Base-by-base conservation (phyloP, 1,284 basidiomycete genomes). In the Polyporus tsugae region DNA sequence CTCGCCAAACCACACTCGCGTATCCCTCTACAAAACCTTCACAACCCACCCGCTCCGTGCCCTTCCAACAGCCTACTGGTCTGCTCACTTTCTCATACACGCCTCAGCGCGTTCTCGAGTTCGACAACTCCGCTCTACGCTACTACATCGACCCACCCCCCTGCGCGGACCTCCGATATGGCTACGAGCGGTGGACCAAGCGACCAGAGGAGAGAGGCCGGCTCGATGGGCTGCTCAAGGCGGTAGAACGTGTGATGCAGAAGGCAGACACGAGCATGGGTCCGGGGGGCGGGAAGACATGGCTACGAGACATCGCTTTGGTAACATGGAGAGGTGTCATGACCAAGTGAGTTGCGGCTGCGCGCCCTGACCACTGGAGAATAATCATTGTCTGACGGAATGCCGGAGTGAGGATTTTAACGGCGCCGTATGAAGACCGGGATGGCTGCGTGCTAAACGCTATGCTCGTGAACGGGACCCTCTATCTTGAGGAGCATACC, bases 321-420 rank as follows among this genome's bases (percentile, higher is more conserved):
- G 85, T 97, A 49, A 88, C 91, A 5, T 97, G 95, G 95, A 85
- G 95, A 75, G 97, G 97, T 4, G 89, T 98, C 66, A 89, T 98
- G 82, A 98, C 97, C 68, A 97, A 93, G 93, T 95, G 83, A 83
- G 88, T 80, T 68, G 77, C 42, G 33, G 33, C 6, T 59, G 57
- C 44, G 25, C 11, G 52, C 39, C 10, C 25, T 62, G 41, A 3
- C 41, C 44, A 62, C 44, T 60, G 73, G 42, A 36, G 42, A 9
- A 49, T 49, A 49, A 49, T 25, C 22, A 52, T 52, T 25, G 46
- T 64, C 67, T 73, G 62, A 64, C 70, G 52, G 53, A 49, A 70
- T 71, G 62, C 61, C 76, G 77, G 89, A 87, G 81, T 82, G 76
- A 90, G 89, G 74, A 85, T 96, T 75, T 82, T 95, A 81, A 92